Evolutionary conservation across 495 filamentous ascomycete genomes (phyloP), one percentile per base, ranked within the genome.

Genomic region (Neurospora sp.): DNA sequence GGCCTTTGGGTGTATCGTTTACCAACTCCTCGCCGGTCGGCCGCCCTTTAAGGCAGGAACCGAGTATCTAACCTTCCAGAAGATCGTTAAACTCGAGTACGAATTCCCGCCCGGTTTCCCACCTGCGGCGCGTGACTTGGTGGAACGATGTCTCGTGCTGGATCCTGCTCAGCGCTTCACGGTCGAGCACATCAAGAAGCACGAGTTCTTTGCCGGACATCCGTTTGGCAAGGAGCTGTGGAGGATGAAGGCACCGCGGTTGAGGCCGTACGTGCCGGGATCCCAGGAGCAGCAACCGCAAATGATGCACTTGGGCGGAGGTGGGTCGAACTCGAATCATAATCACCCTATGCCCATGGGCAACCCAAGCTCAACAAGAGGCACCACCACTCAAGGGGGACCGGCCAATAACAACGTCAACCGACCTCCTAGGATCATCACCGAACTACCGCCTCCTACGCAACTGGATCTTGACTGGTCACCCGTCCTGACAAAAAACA

Each of bases 1-100:
- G 96, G 96, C 96, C 4, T 98, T 98, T 84, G 96, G 96, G n/a
- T 99, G 96, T 81, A 99, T 99, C 74, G 91, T 99, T 72, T 99
- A 97, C 80, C 96, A 99, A 82, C 87, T 99, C 40, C 84, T 99
- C 42, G 92, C 92, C 38, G 96, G 96, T 18, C 89, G 96, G 68
- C 96, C 96, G 16, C 96, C 96, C 0, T 99, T 99, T 85, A 99
- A 99, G 81, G 96, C 91, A 3, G 92, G 86, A n/a, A 97, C 97
- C 76, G 96, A 99, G 81, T 99, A 98, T 76, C 88, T 93, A 74
- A 99, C 96, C 0, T 99, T 99, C 80, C 96, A 99, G 79, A 98
- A 98, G 82, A 99, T 99, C 74, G 93, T 99, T 53, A 88, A 86
- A 31, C 84, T 99, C 69, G 94, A 98, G 41, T 99, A 98, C 77